phyloP scores from a whole-genome alignment of 202 grass and related monocot genomes.

The Cymbopogon flexuosus region DNA sequence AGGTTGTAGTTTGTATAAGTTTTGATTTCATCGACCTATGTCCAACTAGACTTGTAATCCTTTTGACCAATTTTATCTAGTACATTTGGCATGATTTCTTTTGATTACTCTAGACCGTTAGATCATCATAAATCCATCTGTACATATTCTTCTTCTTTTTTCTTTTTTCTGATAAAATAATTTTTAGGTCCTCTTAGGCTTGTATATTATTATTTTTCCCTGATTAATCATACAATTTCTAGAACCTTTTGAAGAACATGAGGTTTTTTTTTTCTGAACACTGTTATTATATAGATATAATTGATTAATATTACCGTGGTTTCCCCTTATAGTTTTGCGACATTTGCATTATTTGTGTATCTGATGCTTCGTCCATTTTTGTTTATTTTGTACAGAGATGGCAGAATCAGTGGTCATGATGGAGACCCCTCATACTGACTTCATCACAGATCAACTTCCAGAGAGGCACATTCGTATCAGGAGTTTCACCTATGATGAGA shows the following conservation, averaged over 20 bases:
- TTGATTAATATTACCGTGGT: not conserved
- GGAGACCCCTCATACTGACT: conserved; percentile 21
- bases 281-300: not conserved
- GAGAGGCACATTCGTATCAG: conserved; percentile 33
- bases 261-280: not conserved
- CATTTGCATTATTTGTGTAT: not conserved
- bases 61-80: not conserved
- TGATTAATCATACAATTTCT: not conserved
- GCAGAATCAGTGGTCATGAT: conserved; percentile 31
- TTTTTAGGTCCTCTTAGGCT: not conserved
- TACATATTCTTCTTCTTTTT: not conserved
- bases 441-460: conserved; percentile 20
- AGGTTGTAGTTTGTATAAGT: not conserved
- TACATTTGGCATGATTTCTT: not conserved
- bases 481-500: conserved; percentile 51
- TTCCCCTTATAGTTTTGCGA: not conserved
- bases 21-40: not conserved
- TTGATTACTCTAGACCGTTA: not conserved
- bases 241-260: not conserved
- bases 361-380: conserved; percentile 17
- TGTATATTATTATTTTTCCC: not conserved
- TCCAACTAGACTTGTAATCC: not conserved
- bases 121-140: not conserved
- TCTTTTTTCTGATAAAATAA: not conserved
- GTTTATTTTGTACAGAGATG: conserved; percentile 41